Evolutionary conservation across 495 filamentous ascomycete genomes (phyloP).

Genomic region (Podospora australis): DNA sequence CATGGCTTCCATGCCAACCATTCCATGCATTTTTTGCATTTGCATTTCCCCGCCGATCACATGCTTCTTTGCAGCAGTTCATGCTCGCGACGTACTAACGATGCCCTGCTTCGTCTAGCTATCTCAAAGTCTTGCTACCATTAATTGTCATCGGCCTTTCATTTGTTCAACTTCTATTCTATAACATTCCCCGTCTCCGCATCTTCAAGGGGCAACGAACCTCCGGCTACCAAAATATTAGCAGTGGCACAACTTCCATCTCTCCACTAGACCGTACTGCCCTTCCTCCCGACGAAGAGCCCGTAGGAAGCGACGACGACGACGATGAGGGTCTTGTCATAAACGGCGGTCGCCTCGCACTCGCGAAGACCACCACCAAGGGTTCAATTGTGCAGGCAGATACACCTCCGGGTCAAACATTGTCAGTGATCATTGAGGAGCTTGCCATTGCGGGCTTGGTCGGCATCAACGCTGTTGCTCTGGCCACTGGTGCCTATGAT

Average conservation of each 20-base stretch:
- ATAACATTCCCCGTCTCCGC: constrained; percentile 42
- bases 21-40: too few species aligned
- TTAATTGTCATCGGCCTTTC: constrained; percentile 65
- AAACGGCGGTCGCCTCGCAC: constrained; percentile 44
- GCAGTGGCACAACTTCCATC: constrained; percentile 32
- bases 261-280: constrained; percentile 42
- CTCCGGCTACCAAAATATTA: constrained; percentile 45
- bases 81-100: constrained; percentile 2
- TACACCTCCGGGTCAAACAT: constrained; percentile 65
- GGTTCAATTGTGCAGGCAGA: constrained; percentile 68
- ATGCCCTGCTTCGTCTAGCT: constrained; percentile 43
- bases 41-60: too few species aligned
- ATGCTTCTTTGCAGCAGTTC: not conserved
- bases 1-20: too few species aligned
- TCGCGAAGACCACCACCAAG: constrained; percentile 56
- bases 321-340: constrained; percentile 56
- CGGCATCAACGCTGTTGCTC: constrained; percentile 55
- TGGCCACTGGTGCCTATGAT: constrained; percentile 39
- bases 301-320: constrained; percentile 48
- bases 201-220: constrained; percentile 39
- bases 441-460: constrained; percentile 66
- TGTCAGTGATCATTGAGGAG: constrained; percentile 65
- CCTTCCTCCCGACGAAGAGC: constrained; percentile 39
- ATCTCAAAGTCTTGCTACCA: constrained; percentile 78
- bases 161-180: constrained; percentile 54